Evolutionary conservation across 208 protist genomes (phyloP).

Genomic region (Leishmania tarentolae): DNA sequence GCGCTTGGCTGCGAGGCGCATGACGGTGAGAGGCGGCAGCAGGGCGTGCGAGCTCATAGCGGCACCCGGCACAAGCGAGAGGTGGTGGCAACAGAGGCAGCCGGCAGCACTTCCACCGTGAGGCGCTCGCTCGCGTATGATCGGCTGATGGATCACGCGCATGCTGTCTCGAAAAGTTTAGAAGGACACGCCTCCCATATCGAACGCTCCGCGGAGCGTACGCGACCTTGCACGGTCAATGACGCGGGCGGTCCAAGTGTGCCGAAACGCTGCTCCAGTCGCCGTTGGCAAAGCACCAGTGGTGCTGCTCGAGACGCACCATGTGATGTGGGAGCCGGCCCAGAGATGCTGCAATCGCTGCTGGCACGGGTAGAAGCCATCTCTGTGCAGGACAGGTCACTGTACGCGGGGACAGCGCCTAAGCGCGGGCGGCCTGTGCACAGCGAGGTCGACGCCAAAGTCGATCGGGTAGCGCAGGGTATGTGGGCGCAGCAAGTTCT

Average conservation of each 20-base stretch:
- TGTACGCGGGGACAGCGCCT: background rate
- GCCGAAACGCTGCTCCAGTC: background rate
- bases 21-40: background rate
- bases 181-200: background rate
- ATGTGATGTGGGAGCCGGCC: background rate
- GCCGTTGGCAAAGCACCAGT: background rate
- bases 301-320: background rate
- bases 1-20: background rate
- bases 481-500: slow-evolving; percentile 71
- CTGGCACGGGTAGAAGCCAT: slow-evolving; percentile 10
- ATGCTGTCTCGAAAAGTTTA: background rate
- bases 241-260: background rate
- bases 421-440: background rate
- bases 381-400: background rate
- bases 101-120: background rate
- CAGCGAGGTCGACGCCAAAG: slow-evolving; percentile 5
- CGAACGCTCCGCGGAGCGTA: background rate
- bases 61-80: background rate
- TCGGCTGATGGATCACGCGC: slow-evolving; percentile 4
- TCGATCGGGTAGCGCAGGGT: slow-evolving; percentile 51
- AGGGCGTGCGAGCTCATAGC: background rate
- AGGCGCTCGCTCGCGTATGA: slow-evolving; percentile 21
- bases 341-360: slow-evolving; percentile 13
- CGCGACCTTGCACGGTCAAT: background rate
- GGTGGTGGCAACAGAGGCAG: background rate